Evolutionary conservation across 257 asterid species (phyloP), one percentile per base, ranked within the genome.

Genomic region (Solanum chaucha): DNA sequence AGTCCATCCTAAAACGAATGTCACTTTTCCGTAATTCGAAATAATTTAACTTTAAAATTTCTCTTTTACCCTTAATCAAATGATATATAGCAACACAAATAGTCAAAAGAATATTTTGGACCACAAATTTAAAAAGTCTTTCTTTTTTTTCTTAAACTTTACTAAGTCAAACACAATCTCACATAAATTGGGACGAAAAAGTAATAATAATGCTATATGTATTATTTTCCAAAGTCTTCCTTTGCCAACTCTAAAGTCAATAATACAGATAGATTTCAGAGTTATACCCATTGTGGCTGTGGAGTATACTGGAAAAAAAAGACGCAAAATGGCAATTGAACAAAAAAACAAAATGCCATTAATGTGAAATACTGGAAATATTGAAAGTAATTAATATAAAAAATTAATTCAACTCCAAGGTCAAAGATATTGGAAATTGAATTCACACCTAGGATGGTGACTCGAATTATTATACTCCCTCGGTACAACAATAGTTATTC

Each of bases 401-500:
- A 72, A 19, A 19, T 8, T 8, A 15, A 34, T 72, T 1, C 46
- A 13, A n/a, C 61, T 77, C 24, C 61, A 40, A 77, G n/a, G 83
- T 75, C 59, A 75, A 14, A 77, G 83, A 77, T 40, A 30, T 75
- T n/a, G 59, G 17, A 77, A 77, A 12, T 24, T n/a, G 24, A 8
- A n/a, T 24, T n/a, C 30, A 55, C 64, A 55, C 64, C 24, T 55
- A 19, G n/a, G 64, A 61, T 22, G 30, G 70, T 61, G 75, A 68
- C 22, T 68, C 75, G 3, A 28, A 28, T 68, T 68, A 1, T 55
- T 55, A 17, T 55, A 55, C 22, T 17, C 4, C 1, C 0, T 5
- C 61, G 4, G 1, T 51, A 0, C 0, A 17, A 17, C 0, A 51
- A 51, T 51, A 51, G 0, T 17, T 6, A 0, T 51, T 51, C 9